Evolutionary conservation across 2,329 filamentous ascomycete species (phyloP), one percentile per base, ranked within the genome.

Genomic region (Trematosphaeria pertusa): DNA sequence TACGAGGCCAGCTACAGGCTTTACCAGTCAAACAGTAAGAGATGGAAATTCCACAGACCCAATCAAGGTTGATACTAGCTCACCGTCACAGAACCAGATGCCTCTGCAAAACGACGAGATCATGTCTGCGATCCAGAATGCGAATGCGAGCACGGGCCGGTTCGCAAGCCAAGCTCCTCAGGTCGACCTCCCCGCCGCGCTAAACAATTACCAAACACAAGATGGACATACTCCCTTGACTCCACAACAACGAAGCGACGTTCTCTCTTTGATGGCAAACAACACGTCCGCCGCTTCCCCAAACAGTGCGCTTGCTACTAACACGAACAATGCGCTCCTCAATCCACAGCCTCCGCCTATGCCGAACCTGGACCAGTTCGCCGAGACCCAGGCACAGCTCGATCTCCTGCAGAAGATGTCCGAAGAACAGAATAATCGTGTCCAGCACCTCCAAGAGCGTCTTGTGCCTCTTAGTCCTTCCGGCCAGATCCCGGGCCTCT

Each of bases 391-490:
- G 51, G 79, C 87, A 11, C 88, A 96, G 52, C 82, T 97, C 20
- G 89, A 94, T 40, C 81, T 88, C 21, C 79, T 97, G 2, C 84
- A 89, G 53, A 87, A 86, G 33, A 78, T 96, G 61, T 89, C 95
- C 65, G 83, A 84, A 18, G 86, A 93, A 49, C 91, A 96, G 62
- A 86, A 88, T 50, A 81, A 81, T 37, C 87, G 88, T 37, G 87
- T 97, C 1, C 84, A 89, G 51, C 85, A 89, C 47, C 78, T 97
- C 8, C 85, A 85, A 40, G 85, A 84, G 44, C 76, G 91, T 12
- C 80, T 97, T 6, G 86, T 88, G 5, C 91, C 91, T 0, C 79
- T 96, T 10, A 92, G 87, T 61, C 91, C 91, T 0, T 89, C 84
- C 0, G 91, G 90, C 4, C 81, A 83, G 12, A 89, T 96, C 26